Percentiles rank a stretch among this genome's conserved stretches.
Conservation (phyloP, 768 basidiomycete species). For the Russula griseocarnosa region DNA sequence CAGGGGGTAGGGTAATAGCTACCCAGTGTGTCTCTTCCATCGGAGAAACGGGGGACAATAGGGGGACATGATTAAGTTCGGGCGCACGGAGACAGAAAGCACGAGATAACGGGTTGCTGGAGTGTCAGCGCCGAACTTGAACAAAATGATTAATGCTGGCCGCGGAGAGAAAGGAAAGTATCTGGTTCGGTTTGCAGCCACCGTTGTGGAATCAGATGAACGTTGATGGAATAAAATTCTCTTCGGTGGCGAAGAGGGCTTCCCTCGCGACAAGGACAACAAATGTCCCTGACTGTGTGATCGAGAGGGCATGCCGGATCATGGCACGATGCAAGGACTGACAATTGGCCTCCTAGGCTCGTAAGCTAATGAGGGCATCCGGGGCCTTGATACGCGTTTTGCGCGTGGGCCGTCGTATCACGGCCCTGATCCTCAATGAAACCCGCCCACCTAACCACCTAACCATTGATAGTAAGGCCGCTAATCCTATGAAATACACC, state of each 20-base stretch:
- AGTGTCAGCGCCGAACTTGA: background rate
- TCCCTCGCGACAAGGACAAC: conserved; percentile 9
- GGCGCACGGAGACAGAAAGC: conserved; percentile 7
- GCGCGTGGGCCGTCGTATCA: background rate
- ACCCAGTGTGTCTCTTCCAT: background rate
- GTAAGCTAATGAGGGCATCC: conserved; percentile 1
- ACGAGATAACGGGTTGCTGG: conserved; percentile 6
- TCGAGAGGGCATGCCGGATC: conserved; percentile 1
- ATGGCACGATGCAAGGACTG: background rate
- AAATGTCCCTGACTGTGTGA: background rate
- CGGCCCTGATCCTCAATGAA: conserved; percentile 3
- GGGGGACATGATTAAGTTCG: conserved; percentile 6
- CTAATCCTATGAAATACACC: background rate
- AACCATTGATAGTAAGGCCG: conserved; percentile 13
- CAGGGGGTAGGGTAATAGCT: background rate
- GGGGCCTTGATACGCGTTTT: conserved; percentile 2
- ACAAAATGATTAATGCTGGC: background rate
- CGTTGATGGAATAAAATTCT: conserved; percentile 8
- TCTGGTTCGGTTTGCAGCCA: conserved; percentile 21
- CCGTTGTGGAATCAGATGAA: background rate
- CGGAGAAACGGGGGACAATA: background rate
- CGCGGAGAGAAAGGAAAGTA: background rate
- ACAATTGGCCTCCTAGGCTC: conserved; percentile 4
- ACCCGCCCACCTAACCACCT: background rate
- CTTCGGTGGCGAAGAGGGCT: background rate